Evolutionary conservation across 306 rosid genomes (phyloP), one percentile per base, ranked within the genome.

Genomic region (Alnus glutinosa): DNA sequence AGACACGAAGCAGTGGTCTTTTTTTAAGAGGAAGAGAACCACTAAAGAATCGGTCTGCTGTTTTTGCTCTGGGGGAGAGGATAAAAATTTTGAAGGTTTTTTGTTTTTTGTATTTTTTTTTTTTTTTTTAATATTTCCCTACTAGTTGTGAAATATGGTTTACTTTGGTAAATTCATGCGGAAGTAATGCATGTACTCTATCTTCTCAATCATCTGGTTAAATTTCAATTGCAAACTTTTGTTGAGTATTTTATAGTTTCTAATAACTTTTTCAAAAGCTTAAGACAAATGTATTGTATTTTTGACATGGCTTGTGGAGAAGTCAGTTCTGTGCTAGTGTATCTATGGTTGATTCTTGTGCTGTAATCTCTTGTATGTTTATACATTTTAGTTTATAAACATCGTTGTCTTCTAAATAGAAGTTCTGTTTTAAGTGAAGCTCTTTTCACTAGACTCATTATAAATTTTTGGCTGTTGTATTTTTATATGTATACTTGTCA

Each of bases 41-140:
- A 4, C 86, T 95, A 81, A 95, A 95, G 91, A 95, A 95, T 71
- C 90, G 98, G n/a, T 95, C 98, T 81, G 93, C 99, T 18, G 98
- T 95, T 67, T 93, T 87, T 57, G 98, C 96, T 61, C 92, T 95
- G 83, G 98, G 98, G 78, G 98, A 93, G 79, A 91, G 99, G 89
- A 91, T 85, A 80, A 95, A 87, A 77, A 85, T 93, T 83, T 82
- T 95, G 59, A 91, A 93, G 97, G 98, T 94, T 75, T 12, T 46
- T n/a, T 58, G 73, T 4, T 42, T 34, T 13, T 46, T 69, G 47
- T 51, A 0, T 42, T 0, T 9, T 58, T 61, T 30, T 0, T 9
- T 58, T 61, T 30, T 18, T 15, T 11, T 7, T 34, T 14, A 58
- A n/a, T n/a, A 14, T 30, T 58, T 44, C 18, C 7, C 32, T 12